Percentiles rank a stretch among this genome's conserved stretches.
phyloP scores from a whole-genome alignment of 148 eudicot species.

The Fallopia convolvulus region DNA sequence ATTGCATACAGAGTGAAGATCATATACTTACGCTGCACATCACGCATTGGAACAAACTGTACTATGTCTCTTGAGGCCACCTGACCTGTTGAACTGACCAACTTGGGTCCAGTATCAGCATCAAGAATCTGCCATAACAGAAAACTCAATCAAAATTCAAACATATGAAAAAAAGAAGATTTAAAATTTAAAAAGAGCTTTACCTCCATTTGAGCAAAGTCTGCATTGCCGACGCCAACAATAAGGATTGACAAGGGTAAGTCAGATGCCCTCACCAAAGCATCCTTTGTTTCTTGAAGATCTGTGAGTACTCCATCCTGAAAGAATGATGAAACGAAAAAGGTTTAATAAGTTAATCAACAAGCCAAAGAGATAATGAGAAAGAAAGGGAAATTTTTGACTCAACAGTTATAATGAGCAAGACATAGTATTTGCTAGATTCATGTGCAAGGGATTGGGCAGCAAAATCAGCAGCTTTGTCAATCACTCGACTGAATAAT shows the following conservation, averaged over 20 bases:
- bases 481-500: constrained; percentile 64
- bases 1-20: not conserved
- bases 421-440: constrained; percentile 56
- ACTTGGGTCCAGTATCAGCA: constrained; percentile 70
- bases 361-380: not conserved
- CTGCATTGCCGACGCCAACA: constrained; percentile 88
- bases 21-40: constrained; percentile 53
- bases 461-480: constrained; percentile 75
- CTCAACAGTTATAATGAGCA: constrained; percentile 75
- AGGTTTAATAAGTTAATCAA: not conserved
- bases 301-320: constrained; percentile 94
- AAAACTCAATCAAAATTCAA: not conserved
- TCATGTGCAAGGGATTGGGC: constrained; percentile 45
- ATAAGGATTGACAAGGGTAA: constrained; percentile 81
- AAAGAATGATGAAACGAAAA: not conserved
- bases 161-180: not conserved
- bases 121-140: constrained; percentile 57
- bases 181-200: not conserved
- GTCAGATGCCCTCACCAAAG: constrained; percentile 76
- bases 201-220: constrained; percentile 84
- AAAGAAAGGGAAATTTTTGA: not conserved
- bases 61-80: constrained; percentile 91
- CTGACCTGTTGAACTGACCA: constrained; percentile 83
- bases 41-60: constrained; percentile 90
- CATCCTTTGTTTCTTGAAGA: constrained; percentile 75